phyloP scores from a whole-genome alignment of 345 rosid genomes.

The Citrus australasica region DNA sequence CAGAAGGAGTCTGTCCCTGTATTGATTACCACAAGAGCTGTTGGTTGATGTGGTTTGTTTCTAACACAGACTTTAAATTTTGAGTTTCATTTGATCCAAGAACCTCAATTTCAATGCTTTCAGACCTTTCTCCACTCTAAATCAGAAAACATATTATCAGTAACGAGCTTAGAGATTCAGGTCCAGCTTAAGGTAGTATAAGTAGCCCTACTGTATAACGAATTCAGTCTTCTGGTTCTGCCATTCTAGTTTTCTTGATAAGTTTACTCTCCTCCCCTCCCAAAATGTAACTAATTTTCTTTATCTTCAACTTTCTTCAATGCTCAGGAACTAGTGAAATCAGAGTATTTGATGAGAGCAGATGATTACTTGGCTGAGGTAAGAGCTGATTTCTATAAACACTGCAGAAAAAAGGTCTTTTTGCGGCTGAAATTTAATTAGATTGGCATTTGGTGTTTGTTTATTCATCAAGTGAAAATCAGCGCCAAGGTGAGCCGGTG shows the following conservation, averaged over 20 bases:
- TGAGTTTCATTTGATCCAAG: too few species aligned
- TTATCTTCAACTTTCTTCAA: background rate
- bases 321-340: constrained; percentile 11
- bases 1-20: too few species aligned
- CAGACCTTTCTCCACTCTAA: too few species aligned
- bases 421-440: too few species aligned
- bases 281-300: background rate
- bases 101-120: background rate
- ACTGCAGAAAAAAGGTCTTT: too few species aligned
- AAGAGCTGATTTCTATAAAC: background rate
- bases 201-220: too few species aligned
- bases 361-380: constrained; percentile 96
- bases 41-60: too few species aligned
- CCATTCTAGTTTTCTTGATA: background rate
- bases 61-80: too few species aligned
- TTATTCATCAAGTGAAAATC: too few species aligned
- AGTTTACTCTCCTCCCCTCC: background rate
- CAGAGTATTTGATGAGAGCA: constrained; percentile 61
- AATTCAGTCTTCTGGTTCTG: background rate
- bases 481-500: constrained; percentile 58
- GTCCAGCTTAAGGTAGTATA: background rate
- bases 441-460: too few species aligned
- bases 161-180: background rate
- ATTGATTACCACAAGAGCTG: too few species aligned
- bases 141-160: too few species aligned